phyloP scores from a whole-genome alignment of 495 filamentous ascomycete genomes.

The Talaromyces stipitatus region DNA sequence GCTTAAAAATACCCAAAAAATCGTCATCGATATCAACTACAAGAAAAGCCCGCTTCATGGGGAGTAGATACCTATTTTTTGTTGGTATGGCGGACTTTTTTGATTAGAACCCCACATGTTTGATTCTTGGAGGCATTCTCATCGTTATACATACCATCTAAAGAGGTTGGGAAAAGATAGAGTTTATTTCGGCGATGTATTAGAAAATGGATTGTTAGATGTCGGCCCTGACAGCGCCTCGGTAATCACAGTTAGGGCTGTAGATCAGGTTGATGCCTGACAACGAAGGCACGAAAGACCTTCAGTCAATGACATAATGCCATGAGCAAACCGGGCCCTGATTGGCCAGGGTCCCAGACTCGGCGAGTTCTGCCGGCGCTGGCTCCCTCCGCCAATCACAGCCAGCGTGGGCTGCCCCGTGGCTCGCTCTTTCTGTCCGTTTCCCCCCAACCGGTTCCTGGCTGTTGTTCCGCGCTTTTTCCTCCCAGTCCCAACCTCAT shows the following conservation, averaged over 20 bases:
- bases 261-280: not conserved
- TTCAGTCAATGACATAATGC: not conserved
- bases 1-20: conserved; percentile 13
- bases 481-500: conserved; percentile 20
- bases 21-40: conserved; percentile 11
- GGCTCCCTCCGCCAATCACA: conserved; percentile 29
- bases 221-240: not conserved
- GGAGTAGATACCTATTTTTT: not conserved
- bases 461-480: conserved; percentile 19
- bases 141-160: not conserved
- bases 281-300: not conserved
- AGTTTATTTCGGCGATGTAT: not conserved
- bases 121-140: not conserved
- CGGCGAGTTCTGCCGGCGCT: conserved; percentile 36
- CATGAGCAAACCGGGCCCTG: not conserved
- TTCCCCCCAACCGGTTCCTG: conserved; percentile 9
- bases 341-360: not conserved
- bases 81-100: not conserved
- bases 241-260: not conserved
- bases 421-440: conserved; percentile 10
- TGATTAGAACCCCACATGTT: not conserved
- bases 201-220: not conserved
- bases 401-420: conserved; percentile 22
- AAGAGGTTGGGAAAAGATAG: not conserved
- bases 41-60: conserved; percentile 1